Evolutionary conservation across 805 yeast species (phyloP), one percentile per base, ranked within the genome.

Genomic region (Priceomyces castillae): DNA sequence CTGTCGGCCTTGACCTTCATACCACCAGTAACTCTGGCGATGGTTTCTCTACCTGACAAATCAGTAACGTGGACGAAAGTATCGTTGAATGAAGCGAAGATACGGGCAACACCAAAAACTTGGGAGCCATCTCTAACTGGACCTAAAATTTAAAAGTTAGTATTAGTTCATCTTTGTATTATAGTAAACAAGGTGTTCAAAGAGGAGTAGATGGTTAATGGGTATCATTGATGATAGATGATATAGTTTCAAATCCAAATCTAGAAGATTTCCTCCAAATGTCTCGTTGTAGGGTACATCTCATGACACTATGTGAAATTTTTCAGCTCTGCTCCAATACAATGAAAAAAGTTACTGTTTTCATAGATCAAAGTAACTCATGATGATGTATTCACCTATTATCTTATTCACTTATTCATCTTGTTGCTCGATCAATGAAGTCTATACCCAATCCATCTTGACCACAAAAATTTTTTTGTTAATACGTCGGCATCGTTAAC

Each of bases 1-100:
- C 98, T 89, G 82, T 94, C 99, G 68, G 99, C 99, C 85, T 94
- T 94, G 77, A 94, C 99, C 84, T 94, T 94, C 99, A 94, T 94
- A 80, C 99, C 99, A 84, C 99, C 99, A 71, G 99, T 94, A 65
- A 94, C 97, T 81, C 98, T 90, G 81, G 96, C 84, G 71, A 94
- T 92, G 80, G 99, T 94, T 81, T 95, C 99, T 78, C 92, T 94
- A 78, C 99, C 99, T 67, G 98, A 88, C 65, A 90, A 81, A 82
- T 94, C 99, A 67, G 99, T 94, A 66, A 94, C 94, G 77, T 94
- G 99, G 65, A 94, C 99, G 80, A 94, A 94, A 58, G 99, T 94
- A 82, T 94, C 99, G 86, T 94, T 94, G 84, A 90, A 90, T 58
- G 99, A 95, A 69, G 99, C 99, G 73, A 82, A 94, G 84, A 94